Evolutionary conservation across 108 stramenopile genomes (phyloP).

Genomic region (Nitzschia palea): DNA sequence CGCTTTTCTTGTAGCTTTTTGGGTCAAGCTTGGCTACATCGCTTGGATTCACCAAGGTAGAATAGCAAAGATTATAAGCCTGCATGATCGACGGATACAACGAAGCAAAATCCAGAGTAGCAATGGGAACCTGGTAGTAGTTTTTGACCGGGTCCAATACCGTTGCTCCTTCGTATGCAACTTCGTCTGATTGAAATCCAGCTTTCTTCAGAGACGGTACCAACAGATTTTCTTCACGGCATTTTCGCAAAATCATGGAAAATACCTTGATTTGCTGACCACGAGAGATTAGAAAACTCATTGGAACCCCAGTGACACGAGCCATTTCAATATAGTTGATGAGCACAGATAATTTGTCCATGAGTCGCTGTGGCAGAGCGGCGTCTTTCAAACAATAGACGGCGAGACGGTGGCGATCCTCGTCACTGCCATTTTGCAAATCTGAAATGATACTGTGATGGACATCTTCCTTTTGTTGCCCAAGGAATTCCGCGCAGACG

Average conservation of each 20-base stretch:
- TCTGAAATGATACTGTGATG: slow-evolving; percentile 99
- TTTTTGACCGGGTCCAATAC: slow-evolving; percentile 98
- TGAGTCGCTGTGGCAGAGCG: slow-evolving; percentile 90
- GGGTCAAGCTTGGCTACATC: slow-evolving; percentile 75
- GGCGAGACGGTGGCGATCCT: slow-evolving; percentile 96
- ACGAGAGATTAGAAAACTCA: slow-evolving; percentile 93
- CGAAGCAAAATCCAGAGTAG: slow-evolving; percentile 99
- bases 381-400: slow-evolving; percentile 99
- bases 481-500: slow-evolving; percentile 96
- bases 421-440: slow-evolving; percentile 94
- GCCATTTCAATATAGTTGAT: slow-evolving; percentile 99
- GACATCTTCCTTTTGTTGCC: slow-evolving; percentile 99
- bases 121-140: slow-evolving; percentile 97
- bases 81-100: slow-evolving; percentile 99
- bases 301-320: slow-evolving; percentile 97
- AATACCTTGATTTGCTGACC: slow-evolving; percentile 99
- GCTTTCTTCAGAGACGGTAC: slow-evolving; percentile 92
- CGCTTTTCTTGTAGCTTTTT: slow-evolving; percentile 82
- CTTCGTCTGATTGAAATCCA: slow-evolving; percentile 62
- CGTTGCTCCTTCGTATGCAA: slow-evolving; percentile 97
- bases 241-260: slow-evolving; percentile 97
- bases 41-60: slow-evolving; percentile 82
- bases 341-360: slow-evolving; percentile 97
- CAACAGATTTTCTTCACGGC: slow-evolving; percentile 83
- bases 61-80: slow-evolving; percentile 99